A percentile compares a stretch with the other conserved stretches of the same genome.
These are phyloP conservation scores for Claviceps sp. DNA, from an alignment of 2,329 filamentous ascomycete genomes.

Conservation along the genomic window DNA sequence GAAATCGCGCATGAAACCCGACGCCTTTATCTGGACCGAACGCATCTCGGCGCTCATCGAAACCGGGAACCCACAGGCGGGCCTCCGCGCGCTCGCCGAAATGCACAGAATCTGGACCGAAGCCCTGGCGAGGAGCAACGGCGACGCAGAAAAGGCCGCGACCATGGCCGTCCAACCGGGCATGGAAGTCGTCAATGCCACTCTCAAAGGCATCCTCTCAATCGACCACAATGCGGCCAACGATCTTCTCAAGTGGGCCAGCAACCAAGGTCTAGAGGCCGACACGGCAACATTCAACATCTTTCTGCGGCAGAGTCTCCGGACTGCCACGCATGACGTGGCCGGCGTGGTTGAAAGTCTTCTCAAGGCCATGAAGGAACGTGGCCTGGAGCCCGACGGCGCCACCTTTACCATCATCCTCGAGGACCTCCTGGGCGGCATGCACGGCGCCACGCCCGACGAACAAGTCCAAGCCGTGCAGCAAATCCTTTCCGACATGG, in stretches of 20 bases:
- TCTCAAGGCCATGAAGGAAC: constrained; percentile 43
- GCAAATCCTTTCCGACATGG: constrained; percentile 44
- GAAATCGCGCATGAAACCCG: constrained; percentile 43
- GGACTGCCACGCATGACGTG: constrained; percentile 30
- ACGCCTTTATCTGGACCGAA: constrained; percentile 55
- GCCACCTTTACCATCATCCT: constrained; percentile 64
- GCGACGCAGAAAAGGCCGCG: constrained; percentile 11
- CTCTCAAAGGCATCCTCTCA: constrained; percentile 48
- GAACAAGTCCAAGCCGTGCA: constrained; percentile 40
- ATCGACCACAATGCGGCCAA: constrained; percentile 35
- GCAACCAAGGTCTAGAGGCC: constrained; percentile 38
- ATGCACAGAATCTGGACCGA: constrained; percentile 49
- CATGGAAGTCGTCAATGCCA: constrained; percentile 56
- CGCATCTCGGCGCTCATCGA: constrained; percentile 54
- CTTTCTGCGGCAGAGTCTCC: constrained; percentile 48
- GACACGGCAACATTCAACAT: constrained; percentile 54
- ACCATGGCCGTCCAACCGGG: constrained; percentile 41
- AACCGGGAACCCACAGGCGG: constrained; percentile 37
- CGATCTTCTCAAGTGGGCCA: constrained; percentile 46
- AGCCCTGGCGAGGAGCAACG: constrained; percentile 16
- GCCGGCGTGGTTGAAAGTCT: constrained; percentile 35
- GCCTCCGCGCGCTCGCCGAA: constrained; percentile 50
- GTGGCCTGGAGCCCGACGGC: constrained; percentile 44
- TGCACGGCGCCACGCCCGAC: constrained; percentile 24
- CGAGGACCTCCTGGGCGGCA: constrained; percentile 37